phyloP scores from a whole-genome alignment of 2,329 filamentous ascomycete species.

The Cladophialophora exuberans region DNA sequence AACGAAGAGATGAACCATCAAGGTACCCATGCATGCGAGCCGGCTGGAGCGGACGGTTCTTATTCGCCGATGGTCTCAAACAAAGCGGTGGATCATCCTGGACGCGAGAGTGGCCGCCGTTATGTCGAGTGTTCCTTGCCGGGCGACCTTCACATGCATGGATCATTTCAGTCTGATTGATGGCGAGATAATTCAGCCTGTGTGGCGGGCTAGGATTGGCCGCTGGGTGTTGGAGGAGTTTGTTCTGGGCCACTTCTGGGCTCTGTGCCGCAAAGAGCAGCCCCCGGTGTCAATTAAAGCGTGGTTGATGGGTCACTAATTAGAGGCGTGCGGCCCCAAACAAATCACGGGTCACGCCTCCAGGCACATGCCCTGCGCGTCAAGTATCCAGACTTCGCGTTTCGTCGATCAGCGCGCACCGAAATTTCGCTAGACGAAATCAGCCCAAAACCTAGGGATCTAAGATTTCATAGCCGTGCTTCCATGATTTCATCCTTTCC shows the following conservation, averaged over 20 bases:
- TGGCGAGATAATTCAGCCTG: no score
- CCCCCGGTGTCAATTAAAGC: neutral
- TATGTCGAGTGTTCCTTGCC: no score
- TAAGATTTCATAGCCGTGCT: neutral
- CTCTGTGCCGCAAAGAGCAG: no score
- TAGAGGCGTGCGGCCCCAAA: neutral
- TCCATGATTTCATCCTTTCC: neutral
- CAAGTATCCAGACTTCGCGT: constrained; percentile 6
- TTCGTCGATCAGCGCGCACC: constrained; percentile 7
- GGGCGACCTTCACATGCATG: constrained; percentile 8
- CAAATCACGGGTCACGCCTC: constrained; percentile 10
- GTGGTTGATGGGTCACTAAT: constrained; percentile 5
- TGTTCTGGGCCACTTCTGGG: neutral
- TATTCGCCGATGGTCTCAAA: no score
- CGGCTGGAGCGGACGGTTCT: no score
- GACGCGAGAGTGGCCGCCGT: no score
- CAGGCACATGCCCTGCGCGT: constrained; percentile 10
- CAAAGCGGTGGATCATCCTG: no score
- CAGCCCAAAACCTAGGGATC: neutral
- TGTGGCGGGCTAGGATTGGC: no score
- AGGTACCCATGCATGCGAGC: neutral
- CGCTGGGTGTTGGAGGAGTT: constrained; percentile 11
- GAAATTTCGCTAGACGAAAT: constrained; percentile 12
- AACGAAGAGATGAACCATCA: constrained; percentile 1
- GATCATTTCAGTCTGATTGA: constrained; percentile 8